Evolutionary conservation across 2,329 filamentous ascomycete genomes (phyloP), one percentile per base, ranked within the genome.

Genomic region (Graphilbum fragrans): DNA sequence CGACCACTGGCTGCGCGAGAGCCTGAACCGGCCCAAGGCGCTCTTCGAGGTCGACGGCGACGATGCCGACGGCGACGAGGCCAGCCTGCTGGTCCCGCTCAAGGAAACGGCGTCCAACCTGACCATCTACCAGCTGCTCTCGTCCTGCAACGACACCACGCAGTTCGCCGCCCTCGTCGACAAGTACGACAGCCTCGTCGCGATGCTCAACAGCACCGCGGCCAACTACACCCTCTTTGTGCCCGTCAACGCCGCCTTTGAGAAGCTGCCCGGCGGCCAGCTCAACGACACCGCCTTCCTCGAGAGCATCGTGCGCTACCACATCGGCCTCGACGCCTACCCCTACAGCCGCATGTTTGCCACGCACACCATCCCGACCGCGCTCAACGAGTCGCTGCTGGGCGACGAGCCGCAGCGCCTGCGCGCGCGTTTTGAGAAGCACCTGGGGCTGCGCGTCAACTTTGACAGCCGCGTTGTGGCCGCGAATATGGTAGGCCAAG

Each of bases 181-280:
- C 46, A 70, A 86, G 46, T 79, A 83, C 55, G 70, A 78, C 1
- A 76, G 85, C 40, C 64, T 94, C 1, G 77, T 90, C 29, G 59
- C 81, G 41, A 58, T 78, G 4, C 72, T 95, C 22, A 92, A 93
- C 61, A 73, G 74, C 53, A 90, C 84, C 2, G 62, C 72, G 29
- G 66, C 73, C 19, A 88, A 90, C 58, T 76, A 81, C 54, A 94
- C 88, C 1, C 61, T 92, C 39, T 93, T 94, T 53, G 82, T 84
- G 2, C 88, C 88, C 0, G 77, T 74, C 1, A 77, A 94, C 56
- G 64, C 69, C 38, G 86, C 86, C 0, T 90, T 95, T 51, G 74
- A 81, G 47, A 64, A 71, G 49, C 59, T 77, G 20, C 46, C 46
- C 18, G 46, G 35, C 38, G 36, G 35, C 71, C 70, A 25, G 39